Conservation (phyloP, 2,329 filamentous ascomycete genomes). For the Fusarium acutatum region DNA sequence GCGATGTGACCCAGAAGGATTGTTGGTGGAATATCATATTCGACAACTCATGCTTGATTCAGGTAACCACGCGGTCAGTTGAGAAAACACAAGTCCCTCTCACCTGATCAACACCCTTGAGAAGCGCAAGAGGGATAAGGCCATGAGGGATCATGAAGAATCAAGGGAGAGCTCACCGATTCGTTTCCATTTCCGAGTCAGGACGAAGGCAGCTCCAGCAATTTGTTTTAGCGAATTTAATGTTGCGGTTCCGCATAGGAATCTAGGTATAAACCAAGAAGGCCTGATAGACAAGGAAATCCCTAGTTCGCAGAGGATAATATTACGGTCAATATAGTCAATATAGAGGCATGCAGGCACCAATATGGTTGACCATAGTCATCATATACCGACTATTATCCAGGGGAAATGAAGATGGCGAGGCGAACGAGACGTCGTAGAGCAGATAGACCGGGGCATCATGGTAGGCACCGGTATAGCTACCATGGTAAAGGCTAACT, state of each 20-base stretch:
- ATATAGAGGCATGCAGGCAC: slow-evolving; percentile 1
- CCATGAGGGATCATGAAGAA: background rate
- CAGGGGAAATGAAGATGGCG: background rate
- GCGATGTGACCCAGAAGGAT: slow-evolving; percentile 18
- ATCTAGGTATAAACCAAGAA: background rate
- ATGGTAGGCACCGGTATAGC: background rate
- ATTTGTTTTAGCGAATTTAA: slow-evolving; percentile 3
- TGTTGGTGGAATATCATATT: slow-evolving; percentile 14
- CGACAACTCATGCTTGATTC: slow-evolving; percentile 11
- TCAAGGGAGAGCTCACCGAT: background rate
- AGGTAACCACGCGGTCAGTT: background rate
- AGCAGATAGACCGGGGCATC: background rate
- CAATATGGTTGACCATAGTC: background rate
- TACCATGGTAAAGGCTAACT: background rate
- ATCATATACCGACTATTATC: background rate
- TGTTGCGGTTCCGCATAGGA: slow-evolving; percentile 1
- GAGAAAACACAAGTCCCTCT: background rate
- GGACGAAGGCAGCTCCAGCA: background rate
- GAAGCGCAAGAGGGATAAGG: background rate
- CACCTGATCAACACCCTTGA: background rate
- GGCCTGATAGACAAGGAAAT: slow-evolving; percentile 4
- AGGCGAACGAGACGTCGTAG: background rate
- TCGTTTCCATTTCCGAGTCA: background rate
- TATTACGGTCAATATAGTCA: background rate
- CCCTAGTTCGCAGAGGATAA: background rate